phyloP scores from a whole-genome alignment of 2,329 filamentous ascomycete genomes.

The Pseudopithomyces chartarum region DNA sequence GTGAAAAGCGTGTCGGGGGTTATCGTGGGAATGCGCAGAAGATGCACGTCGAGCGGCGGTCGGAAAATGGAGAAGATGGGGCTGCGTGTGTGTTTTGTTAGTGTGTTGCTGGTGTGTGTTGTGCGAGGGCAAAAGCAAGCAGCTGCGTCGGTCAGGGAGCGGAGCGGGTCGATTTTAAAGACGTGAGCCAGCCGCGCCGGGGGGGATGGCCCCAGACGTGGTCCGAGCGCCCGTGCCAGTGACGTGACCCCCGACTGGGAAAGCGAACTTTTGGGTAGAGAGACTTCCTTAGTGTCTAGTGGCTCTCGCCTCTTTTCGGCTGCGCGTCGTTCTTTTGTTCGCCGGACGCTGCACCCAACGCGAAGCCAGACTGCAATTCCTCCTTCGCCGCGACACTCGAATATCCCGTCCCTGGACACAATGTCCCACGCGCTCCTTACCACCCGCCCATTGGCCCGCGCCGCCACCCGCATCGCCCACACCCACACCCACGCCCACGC shows the following conservation, averaged over 20 bases:
- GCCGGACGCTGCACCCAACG: neutral
- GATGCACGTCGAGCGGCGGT: neutral
- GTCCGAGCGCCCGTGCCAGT: neutral
- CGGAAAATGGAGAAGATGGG: neutral
- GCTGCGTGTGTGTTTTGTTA: neutral
- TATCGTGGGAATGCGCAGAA: neutral
- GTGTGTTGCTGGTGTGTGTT: too few relatives aligned
- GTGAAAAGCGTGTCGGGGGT: neutral
- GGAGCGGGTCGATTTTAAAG: neutral
- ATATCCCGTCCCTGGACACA: neutral
- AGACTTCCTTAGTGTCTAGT: too few relatives aligned
- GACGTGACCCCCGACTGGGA: constrained; percentile 2
- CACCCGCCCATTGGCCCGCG: constrained; percentile 23
- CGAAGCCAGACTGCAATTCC: neutral
- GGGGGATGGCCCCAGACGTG: too few relatives aligned
- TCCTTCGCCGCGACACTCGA: neutral
- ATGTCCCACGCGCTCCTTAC: constrained; percentile 26
- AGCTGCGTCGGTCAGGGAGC: neutral
- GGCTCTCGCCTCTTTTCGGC: too few relatives aligned
- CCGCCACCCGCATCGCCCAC: constrained; percentile 3
- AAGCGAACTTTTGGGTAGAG: too few relatives aligned
- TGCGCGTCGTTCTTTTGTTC: neutral
- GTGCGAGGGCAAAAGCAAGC: neutral
- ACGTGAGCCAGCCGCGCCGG: neutral
- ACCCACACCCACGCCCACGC: too few relatives aligned